Conservation (phyloP, 2,329 filamentous ascomycete genomes). For the Immersiporthe knoxdaviesiana region DNA sequence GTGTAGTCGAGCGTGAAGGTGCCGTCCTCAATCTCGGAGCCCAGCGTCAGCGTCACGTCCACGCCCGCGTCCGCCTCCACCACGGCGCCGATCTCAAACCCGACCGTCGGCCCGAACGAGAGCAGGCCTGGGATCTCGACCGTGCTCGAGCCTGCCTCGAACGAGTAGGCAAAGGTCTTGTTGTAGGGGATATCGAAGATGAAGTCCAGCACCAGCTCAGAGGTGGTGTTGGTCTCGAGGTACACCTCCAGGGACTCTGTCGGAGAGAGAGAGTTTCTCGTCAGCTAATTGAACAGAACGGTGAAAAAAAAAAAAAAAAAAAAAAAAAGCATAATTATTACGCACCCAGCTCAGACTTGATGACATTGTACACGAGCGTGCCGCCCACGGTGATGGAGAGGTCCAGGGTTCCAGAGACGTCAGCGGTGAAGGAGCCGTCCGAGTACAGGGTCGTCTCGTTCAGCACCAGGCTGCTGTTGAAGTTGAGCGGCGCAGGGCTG, state of each 20-base stretch:
- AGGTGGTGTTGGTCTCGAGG: slow-evolving; percentile 45
- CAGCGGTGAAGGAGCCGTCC: slow-evolving; percentile 36
- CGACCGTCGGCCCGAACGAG: slow-evolving; percentile 37
- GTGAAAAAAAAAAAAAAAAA: neutral
- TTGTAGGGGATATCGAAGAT: slow-evolving; percentile 38
- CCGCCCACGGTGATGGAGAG: slow-evolving; percentile 46
- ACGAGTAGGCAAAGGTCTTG: slow-evolving; percentile 41
- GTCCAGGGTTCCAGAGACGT: slow-evolving; percentile 41
- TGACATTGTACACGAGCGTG: slow-evolving; percentile 45
- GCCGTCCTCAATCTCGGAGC: slow-evolving; percentile 32
- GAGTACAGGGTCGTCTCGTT: slow-evolving; percentile 32
- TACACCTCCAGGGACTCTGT: slow-evolving; percentile 46
- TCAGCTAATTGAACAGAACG: neutral
- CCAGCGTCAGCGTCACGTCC: slow-evolving; percentile 30
- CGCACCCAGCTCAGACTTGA: slow-evolving; percentile 29
- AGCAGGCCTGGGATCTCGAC: slow-evolving; percentile 47
- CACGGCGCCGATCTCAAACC: slow-evolving; percentile 43
- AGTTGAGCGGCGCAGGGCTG: slow-evolving; percentile 31
- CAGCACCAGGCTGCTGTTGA: slow-evolving; percentile 17
- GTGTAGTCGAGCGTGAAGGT: slow-evolving; percentile 37
- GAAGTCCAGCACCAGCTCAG: slow-evolving; percentile 43
- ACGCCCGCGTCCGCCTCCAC: slow-evolving; percentile 39
- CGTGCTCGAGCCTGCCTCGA: slow-evolving; percentile 43
- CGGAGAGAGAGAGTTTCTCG: no score
- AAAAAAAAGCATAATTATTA: neutral